A percentile compares a stretch with the other conserved stretches of the same genome.
Conservation (phyloP, 345 rosid genomes). For the Populus simonii region DNA sequence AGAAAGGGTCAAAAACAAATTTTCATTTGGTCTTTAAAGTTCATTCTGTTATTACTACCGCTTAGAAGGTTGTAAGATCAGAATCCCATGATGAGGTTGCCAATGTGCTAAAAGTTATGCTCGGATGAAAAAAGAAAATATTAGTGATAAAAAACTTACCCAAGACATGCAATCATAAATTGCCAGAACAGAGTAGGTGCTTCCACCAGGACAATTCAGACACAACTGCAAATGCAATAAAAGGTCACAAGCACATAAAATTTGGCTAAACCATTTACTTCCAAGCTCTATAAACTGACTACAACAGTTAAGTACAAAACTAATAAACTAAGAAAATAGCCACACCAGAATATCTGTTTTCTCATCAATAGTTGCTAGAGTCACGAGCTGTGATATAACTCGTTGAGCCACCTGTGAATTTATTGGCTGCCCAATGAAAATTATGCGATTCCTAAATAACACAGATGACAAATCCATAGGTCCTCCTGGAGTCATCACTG, state of each 20-base stretch:
- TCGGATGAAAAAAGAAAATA: not conserved
- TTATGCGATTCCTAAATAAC: constrained; percentile 74
- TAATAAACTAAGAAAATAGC: not conserved
- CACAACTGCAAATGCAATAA: constrained; percentile 51
- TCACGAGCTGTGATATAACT: constrained; percentile 88
- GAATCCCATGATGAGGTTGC: not conserved
- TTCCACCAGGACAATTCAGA: constrained; percentile 93
- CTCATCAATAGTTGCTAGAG: constrained; percentile 84
- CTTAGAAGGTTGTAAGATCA: constrained; percentile 2
- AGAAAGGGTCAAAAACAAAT: not conserved
- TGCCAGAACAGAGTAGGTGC: constrained; percentile 79
- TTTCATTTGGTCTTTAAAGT: not conserved
- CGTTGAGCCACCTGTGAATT: constrained; percentile 85
- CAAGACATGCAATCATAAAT: constrained; percentile 96
- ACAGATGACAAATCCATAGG: constrained; percentile 84
- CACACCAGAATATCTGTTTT: constrained; percentile 81
- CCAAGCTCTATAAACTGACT: not conserved
- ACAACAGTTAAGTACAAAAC: constrained; percentile 4
- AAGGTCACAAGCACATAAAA: constrained; percentile 10
- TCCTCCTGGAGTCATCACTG: constrained; percentile 86
- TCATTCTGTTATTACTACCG: not conserved
- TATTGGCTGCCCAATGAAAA: constrained; percentile 82
- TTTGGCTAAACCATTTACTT: not conserved
- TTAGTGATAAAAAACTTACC: constrained; percentile 40
- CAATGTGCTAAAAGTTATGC: not conserved